Evolutionary conservation across 2,329 filamentous ascomycete species (phyloP).

Genomic region (Pseudonectria foliicola): DNA sequence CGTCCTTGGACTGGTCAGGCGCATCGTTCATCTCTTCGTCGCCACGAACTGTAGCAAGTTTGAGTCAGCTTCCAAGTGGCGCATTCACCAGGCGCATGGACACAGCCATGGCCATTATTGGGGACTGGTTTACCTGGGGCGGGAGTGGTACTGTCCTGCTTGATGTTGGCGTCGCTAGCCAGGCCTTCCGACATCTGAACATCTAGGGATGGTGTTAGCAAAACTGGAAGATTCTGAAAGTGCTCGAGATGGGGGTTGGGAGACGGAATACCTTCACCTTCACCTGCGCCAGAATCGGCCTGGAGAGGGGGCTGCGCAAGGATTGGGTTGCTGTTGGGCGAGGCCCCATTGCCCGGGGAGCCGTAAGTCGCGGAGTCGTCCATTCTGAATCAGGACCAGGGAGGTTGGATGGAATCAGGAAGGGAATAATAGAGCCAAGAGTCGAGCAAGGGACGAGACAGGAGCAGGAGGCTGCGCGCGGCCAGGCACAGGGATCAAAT

Average conservation of each 20-base stretch:
- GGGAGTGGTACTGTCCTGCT: conserved; percentile 55
- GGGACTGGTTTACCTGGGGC: conserved; percentile 42
- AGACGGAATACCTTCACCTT: conserved; percentile 38
- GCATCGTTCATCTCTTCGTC: conserved; percentile 78
- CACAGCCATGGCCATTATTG: conserved; percentile 41
- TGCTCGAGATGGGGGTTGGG: no score
- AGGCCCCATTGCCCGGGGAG: conserved; percentile 49
- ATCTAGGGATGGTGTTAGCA: conserved; percentile 38
- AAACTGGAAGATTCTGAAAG: neutral
- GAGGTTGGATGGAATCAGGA: conserved; percentile 6
- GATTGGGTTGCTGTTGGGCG: conserved; percentile 49
- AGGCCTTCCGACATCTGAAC: conserved; percentile 54
- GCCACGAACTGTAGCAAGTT: conserved; percentile 44
- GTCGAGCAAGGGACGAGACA: conserved; percentile 10
- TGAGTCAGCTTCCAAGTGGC: conserved; percentile 32
- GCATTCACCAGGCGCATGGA: conserved; percentile 61
- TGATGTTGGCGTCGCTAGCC: conserved; percentile 42
- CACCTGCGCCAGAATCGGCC: conserved; percentile 32
- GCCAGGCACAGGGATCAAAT: no score
- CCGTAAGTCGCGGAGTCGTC: conserved; percentile 52
- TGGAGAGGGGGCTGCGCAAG: conserved; percentile 49
- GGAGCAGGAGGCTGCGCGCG: neutral
- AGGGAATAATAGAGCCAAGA: conserved; percentile 5
- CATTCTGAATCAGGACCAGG: conserved; percentile 35
- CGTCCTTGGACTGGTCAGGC: conserved; percentile 45